These are phyloP conservation scores for Immersiporthe knoxdaviesiana DNA, from an alignment of 2,329 filamentous ascomycete species.

Conservation along the genomic window DNA sequence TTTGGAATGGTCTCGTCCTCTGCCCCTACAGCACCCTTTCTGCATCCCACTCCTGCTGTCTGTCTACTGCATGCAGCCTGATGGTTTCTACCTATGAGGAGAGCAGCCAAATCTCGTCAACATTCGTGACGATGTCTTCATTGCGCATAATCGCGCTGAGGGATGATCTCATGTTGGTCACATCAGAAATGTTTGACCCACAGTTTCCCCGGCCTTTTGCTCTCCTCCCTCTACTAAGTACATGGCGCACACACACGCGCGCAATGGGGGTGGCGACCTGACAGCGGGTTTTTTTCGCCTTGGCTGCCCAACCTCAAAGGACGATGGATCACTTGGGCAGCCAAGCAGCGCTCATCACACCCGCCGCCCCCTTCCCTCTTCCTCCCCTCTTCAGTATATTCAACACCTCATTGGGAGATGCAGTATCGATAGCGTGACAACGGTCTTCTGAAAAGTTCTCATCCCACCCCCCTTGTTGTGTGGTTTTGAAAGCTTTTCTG, in stretches of 20 bases:
- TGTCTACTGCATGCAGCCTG: neutral
- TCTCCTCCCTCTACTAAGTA: neutral
- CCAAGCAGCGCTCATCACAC: neutral
- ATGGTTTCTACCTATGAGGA: too few relatives aligned
- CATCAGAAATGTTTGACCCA: neutral
- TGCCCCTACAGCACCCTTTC: too few relatives aligned
- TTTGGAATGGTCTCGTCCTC: neutral
- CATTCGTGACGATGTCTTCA: too few relatives aligned
- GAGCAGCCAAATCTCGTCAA: too few relatives aligned
- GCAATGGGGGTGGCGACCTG: conserved; percentile 1
- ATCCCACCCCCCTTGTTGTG: neutral
- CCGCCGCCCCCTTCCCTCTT: too few relatives aligned
- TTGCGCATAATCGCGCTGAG: neutral
- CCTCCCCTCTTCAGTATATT: neutral
- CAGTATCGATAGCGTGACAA: neutral
- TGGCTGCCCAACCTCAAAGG: neutral
- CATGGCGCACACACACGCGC: too few relatives aligned
- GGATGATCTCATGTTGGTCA: neutral
- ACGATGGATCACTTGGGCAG: neutral
- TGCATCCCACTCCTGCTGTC: neutral
- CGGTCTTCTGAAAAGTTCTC: neutral
- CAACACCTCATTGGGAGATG: neutral
- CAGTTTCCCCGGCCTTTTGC: neutral
- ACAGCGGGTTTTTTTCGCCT: neutral
- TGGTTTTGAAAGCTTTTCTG: neutral